These are phyloP conservation scores for Phytophthora sp. DNA, from an alignment of 352 stramenopile species.

Conservation along the genomic window DNA sequence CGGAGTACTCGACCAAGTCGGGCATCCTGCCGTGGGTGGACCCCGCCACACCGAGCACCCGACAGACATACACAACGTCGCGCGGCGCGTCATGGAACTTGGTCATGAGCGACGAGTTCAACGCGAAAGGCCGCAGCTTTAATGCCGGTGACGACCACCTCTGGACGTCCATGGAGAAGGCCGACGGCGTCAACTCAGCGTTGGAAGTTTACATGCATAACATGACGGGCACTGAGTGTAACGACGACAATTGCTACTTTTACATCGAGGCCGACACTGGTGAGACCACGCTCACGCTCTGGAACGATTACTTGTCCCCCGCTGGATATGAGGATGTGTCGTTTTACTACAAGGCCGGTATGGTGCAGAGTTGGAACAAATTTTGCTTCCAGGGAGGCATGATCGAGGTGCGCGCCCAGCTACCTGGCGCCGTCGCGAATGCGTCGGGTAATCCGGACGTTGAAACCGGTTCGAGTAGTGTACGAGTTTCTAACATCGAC, in stretches of 20 bases:
- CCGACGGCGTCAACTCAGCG: conserved; percentile 75
- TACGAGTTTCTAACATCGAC: conserved; percentile 25
- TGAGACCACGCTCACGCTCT: conserved; percentile 48
- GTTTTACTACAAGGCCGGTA: conserved; percentile 65
- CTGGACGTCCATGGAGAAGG: conserved; percentile 90
- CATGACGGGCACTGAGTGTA: conserved; percentile 68
- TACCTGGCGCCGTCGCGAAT: conserved; percentile 79
- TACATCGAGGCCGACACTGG: conserved; percentile 59
- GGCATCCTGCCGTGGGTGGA: conserved; percentile 71
- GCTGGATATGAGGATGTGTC: conserved; percentile 51
- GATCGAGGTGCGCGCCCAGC: conserved; percentile 82
- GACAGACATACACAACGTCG: conserved; percentile 55
- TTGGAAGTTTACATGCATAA: conserved; percentile 77
- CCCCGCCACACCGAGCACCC: conserved; percentile 47
- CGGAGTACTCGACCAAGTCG: conserved; percentile 57
- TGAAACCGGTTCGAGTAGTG: conserved; percentile 28
- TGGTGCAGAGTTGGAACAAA: conserved; percentile 93
- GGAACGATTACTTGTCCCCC: conserved; percentile 61
- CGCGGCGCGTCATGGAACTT: conserved; percentile 64
- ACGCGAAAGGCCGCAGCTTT: conserved; percentile 80
- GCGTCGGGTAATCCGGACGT: conserved; percentile 51
- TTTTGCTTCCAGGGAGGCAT: conserved; percentile 95
- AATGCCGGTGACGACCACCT: conserved; percentile 92
- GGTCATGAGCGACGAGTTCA: conserved; percentile 84
- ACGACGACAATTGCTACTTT: conserved; percentile 64